Base-by-base conservation (phyloP, 345 rosid species). In the Anastatica hierochuntica region DNA sequence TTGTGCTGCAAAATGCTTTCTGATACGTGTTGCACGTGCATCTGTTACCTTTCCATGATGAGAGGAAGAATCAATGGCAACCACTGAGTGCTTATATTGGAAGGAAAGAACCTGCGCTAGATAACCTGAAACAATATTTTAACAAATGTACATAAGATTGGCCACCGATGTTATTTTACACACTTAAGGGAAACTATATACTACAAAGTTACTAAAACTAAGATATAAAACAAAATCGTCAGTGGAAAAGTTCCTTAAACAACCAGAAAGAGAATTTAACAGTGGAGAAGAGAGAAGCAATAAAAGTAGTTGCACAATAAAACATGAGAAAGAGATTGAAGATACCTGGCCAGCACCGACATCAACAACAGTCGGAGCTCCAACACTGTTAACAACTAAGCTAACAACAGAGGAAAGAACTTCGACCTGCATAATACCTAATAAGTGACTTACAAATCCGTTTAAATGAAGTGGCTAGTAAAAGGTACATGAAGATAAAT, bases 301-400 rank as follows among this genome's bases (percentile, higher is more conserved):
- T 39, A 43, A 39, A 30, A 8, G 9, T 5, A 29, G 6, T 6
- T 2, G 6, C 6, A 8, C 33, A 29, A 5, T 29, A 3, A 29
- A 29, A 5, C 7, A 49, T 35, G 64, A 43, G 58, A 44, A 43
- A 58, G 14, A 24, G 21, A 13, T 3, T 21, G 20, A 26, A 8
- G 53, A 58, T 58, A 86, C 98, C 88, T 84, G 96, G 63, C 98
- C 98, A 59, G 96, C 78, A 59, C 98, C 98, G 2, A 90, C 95
- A 65, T 90, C 98, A 38, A 90, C 74, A 43, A 90, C 62, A 8
- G 79, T 72, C 58, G 74, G 63, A 61, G 80, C 81, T 48, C 76
- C 61, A 64, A 80, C 75, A 16, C 63, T 74, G 20, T 73, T 74
- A 37, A 74, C 77, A 59, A 79, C 53, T 31, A 78, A 84, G 73